Percentiles rank a stretch among this genome's conserved stretches.
These are phyloP conservation scores for Penicillium glabrum DNA, from an alignment of 2,329 filamentous ascomycete genomes.

Conservation along the genomic window DNA sequence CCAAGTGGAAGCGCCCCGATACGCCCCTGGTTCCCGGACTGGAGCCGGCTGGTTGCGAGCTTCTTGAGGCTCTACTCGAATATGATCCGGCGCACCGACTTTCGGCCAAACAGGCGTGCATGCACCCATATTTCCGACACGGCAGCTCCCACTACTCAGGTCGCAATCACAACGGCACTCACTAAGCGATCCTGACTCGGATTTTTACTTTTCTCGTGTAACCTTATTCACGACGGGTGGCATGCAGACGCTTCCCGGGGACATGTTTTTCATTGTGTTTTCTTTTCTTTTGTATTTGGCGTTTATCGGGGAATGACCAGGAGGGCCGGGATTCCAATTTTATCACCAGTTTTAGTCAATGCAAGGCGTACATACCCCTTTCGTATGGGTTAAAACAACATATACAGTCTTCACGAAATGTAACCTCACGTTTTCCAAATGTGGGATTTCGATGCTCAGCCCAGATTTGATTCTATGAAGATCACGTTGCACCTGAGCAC, in stretches of 20 bases:
- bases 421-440: neutral
- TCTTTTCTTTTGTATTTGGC: slow-evolving; percentile 31
- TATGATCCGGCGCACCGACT: slow-evolving; percentile 86
- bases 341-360: slow-evolving; percentile 31
- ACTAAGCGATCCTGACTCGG: slow-evolving; percentile 29
- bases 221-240: slow-evolving; percentile 17
- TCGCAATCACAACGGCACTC: slow-evolving; percentile 39
- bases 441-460: neutral
- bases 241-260: slow-evolving; percentile 5
- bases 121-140: slow-evolving; percentile 76
- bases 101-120: slow-evolving; percentile 82
- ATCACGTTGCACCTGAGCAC: no score
- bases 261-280: slow-evolving; percentile 17
- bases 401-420: neutral
- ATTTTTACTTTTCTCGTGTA: slow-evolving; percentile 12
- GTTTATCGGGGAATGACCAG: slow-evolving; percentile 32
- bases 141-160: slow-evolving; percentile 51
- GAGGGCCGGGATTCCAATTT: slow-evolving; percentile 29
- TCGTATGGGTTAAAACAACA: neutral
- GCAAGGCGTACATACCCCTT: slow-evolving; percentile 30
- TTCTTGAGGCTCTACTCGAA: slow-evolving; percentile 68
- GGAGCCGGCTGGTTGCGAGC: slow-evolving; percentile 58
- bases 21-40: slow-evolving; percentile 69
- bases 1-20: slow-evolving; percentile 79
- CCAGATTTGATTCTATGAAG: neutral